Percentiles rank a stretch among this genome's conserved stretches.
phyloP scores from a whole-genome alignment of 805 yeast genomes.

The Wickerhamomyces subpelliculosus region DNA sequence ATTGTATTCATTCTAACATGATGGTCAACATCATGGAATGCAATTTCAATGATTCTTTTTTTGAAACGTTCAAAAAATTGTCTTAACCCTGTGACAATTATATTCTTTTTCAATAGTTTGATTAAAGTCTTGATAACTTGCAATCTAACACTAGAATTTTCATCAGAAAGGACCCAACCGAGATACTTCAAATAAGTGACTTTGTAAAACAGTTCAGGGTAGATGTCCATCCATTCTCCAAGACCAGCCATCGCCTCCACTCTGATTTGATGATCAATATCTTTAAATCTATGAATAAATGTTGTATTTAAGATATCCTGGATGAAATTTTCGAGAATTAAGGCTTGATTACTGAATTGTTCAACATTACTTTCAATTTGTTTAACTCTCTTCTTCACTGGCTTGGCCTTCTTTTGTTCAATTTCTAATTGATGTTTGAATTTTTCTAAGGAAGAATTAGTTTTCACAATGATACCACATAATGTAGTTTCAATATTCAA shows the following conservation, averaged over 20 bases:
- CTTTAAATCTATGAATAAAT: constrained; percentile 74
- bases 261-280: constrained; percentile 66
- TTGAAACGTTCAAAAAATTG: constrained; percentile 76
- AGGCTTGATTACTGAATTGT: constrained; percentile 40
- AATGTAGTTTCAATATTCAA: constrained; percentile 55
- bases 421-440: constrained; percentile 29
- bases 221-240: constrained; percentile 63
- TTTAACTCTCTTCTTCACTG: constrained; percentile 35
- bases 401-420: constrained; percentile 30
- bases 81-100: constrained; percentile 55
- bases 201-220: constrained; percentile 67
- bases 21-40: constrained; percentile 45
- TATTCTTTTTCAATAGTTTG: constrained; percentile 38
- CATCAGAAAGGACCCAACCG: constrained; percentile 83
- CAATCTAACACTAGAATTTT: constrained; percentile 48
- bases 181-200: constrained; percentile 66
- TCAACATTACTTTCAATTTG: constrained; percentile 37
- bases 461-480: constrained; percentile 39
- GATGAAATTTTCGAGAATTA: constrained; percentile 47
- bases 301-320: constrained; percentile 61
- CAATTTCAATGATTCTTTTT: constrained; percentile 57
- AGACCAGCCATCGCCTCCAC: constrained; percentile 57
- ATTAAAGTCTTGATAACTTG: constrained; percentile 55
- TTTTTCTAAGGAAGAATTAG: constrained; percentile 29
- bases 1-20: constrained; percentile 48